Evolutionary conservation across 1,139 yeast genomes (phyloP).

Genomic region (Suzukiozyma palmioleophila): DNA sequence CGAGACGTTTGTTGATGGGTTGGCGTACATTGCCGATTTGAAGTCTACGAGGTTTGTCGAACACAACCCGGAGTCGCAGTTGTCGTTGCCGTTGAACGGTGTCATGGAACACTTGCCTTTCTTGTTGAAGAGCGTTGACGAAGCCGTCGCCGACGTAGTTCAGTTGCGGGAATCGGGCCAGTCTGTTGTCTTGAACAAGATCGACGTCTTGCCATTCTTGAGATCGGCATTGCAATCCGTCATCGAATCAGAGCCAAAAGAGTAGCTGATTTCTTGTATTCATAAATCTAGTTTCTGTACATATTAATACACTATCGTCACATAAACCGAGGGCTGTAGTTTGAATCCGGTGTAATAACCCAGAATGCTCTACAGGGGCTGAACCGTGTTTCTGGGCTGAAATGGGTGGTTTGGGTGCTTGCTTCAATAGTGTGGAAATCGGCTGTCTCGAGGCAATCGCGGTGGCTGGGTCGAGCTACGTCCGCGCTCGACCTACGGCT

Average conservation of each 20-base stretch:
- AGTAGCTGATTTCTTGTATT: neutral
- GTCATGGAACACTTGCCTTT: conserved; percentile 42
- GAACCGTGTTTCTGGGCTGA: too few relatives aligned
- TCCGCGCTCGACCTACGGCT: neutral
- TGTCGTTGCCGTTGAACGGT: conserved; percentile 34
- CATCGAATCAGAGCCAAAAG: conserved; percentile 12
- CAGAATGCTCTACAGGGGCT: too few relatives aligned
- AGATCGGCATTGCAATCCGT: conserved; percentile 25
- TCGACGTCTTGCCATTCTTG: conserved; percentile 40
- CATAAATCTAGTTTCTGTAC: neutral
- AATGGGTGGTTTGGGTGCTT: too few relatives aligned
- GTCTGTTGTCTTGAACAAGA: conserved; percentile 29
- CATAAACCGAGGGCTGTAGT: too few relatives aligned
- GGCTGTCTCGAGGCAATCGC: too few relatives aligned
- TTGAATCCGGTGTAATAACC: too few relatives aligned
- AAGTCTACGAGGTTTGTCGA: conserved; percentile 42
- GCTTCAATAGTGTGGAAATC: too few relatives aligned
- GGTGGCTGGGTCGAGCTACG: neutral
- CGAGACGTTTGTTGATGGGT: conserved; percentile 57
- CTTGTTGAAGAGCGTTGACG: conserved; percentile 40
- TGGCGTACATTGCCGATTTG: conserved; percentile 61
- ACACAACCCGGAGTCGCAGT: conserved; percentile 16
- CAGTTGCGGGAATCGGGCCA: conserved; percentile 35
- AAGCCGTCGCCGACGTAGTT: conserved; percentile 50
- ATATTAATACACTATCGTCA: neutral